Percentiles rank a stretch among this genome's conserved stretches.
Conservation (phyloP, 192 early-diverging fungal species). For the Chytriomyces sp. region DNA sequence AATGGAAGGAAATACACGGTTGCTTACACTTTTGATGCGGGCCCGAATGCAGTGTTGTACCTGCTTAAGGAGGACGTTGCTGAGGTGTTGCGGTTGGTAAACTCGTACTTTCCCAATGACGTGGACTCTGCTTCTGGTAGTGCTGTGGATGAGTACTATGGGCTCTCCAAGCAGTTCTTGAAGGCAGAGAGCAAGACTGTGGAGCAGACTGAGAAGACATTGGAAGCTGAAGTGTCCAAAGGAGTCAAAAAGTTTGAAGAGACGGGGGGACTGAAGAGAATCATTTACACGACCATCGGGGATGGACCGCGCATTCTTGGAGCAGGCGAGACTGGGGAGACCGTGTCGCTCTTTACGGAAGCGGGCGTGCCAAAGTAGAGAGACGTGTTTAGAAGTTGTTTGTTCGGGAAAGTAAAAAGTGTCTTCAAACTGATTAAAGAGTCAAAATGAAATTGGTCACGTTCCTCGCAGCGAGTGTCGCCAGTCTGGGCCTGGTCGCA, state of each 20-base stretch:
- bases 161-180: slow-evolving; percentile 40
- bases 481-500: not conserved
- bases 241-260: slow-evolving; percentile 60
- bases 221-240: slow-evolving; percentile 58
- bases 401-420: not conserved
- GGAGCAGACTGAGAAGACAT: not conserved
- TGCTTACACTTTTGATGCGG: slow-evolving; percentile 99
- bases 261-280: slow-evolving; percentile 70
- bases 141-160: slow-evolving; percentile 49
- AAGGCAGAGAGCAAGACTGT: slow-evolving; percentile 34
- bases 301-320: slow-evolving; percentile 88
- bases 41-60: slow-evolving; percentile 98
- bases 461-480: not conserved
- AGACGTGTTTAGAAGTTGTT: not conserved
- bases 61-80: slow-evolving; percentile 77
- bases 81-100: slow-evolving; percentile 83
- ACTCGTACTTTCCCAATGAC: slow-evolving; percentile 79
- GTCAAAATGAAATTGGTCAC: not conserved
- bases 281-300: slow-evolving; percentile 89
- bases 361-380: slow-evolving; percentile 63
- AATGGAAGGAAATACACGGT: slow-evolving; percentile 64
- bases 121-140: not conserved
- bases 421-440: slow-evolving; percentile 4
- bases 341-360: slow-evolving; percentile 62
- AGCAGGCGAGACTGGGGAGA: slow-evolving; percentile 29